A percentile compares a stretch with the other conserved stretches of the same genome.
These are phyloP conservation scores for Colletotrichum tropicale DNA, from an alignment of 2,329 filamentous ascomycete species.

Conservation along the genomic window DNA sequence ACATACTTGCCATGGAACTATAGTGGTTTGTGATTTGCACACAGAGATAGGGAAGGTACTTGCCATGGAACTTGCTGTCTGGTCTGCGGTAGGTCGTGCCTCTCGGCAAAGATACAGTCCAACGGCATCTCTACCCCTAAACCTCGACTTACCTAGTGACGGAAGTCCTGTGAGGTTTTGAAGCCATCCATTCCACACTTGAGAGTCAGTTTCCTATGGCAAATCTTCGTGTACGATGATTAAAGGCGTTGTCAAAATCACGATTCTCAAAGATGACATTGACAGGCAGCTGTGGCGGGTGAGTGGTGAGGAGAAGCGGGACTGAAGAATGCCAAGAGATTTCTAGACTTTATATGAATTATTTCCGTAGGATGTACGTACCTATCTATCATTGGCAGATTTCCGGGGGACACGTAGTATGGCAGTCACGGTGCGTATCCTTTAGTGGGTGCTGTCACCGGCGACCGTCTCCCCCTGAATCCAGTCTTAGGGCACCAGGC, in stretches of 20 bases:
- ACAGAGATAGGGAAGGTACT: no score
- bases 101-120: neutral
- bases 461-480: neutral
- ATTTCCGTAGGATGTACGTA: neutral
- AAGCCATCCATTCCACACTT: neutral
- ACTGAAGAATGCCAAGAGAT: neutral
- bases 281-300: neutral
- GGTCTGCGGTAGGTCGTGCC: neutral
- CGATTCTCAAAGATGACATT: neutral
- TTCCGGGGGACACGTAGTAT: neutral
- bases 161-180: neutral
- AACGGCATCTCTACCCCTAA: rapidly evolving
- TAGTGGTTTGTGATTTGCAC: no score
- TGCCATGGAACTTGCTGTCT: rapidly evolving
- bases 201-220: neutral
- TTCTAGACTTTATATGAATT: neutral
- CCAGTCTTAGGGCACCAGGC: neutral
- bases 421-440: neutral
- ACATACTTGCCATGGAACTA: no score
- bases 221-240: rapidly evolving
- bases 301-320: neutral
- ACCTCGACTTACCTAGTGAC: neutral
- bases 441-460: neutral
- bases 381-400: neutral
- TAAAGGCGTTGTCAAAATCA: neutral